These are phyloP conservation scores for Pythium phragmitis DNA, from an alignment of 352 stramenopile genomes.

Conservation along the genomic window DNA sequence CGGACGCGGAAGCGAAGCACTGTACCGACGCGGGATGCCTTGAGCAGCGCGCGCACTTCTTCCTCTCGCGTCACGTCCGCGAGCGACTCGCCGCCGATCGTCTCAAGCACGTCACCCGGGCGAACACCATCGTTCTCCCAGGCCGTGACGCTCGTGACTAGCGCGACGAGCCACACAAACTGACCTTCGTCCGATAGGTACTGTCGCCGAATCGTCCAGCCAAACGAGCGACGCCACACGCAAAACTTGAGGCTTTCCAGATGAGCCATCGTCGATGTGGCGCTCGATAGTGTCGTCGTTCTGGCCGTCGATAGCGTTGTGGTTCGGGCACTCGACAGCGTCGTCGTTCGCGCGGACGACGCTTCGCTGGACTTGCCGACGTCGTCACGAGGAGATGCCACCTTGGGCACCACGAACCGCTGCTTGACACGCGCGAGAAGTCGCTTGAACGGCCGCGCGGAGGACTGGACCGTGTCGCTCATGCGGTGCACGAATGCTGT, in stretches of 20 bases:
- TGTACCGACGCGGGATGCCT: slow-evolving; percentile 27
- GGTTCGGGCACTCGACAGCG: no score
- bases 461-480: slow-evolving; percentile 11
- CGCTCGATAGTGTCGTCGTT: neutral
- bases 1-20: slow-evolving; percentile 53
- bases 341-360: no score
- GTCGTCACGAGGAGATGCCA: neutral
- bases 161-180: slow-evolving; percentile 19
- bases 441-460: slow-evolving; percentile 13
- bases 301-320: neutral
- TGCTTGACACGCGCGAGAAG: slow-evolving; percentile 18
- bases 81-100: slow-evolving; percentile 37
- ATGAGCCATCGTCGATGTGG: neutral
- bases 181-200: slow-evolving; percentile 13
- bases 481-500: slow-evolving; percentile 5
- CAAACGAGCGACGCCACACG: slow-evolving; percentile 33
- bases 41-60: slow-evolving; percentile 35
- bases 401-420: slow-evolving; percentile 10
- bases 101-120: slow-evolving; percentile 55
- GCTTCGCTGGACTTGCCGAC: neutral
- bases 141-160: slow-evolving; percentile 33
- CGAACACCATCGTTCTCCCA: slow-evolving; percentile 47
- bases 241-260: slow-evolving; percentile 45
- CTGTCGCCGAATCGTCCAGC: slow-evolving; percentile 10
- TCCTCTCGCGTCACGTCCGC: slow-evolving; percentile 31